These are phyloP conservation scores for Astragalus membranaceus DNA, from an alignment of 306 rosid genomes.

Conservation along the genomic window DNA sequence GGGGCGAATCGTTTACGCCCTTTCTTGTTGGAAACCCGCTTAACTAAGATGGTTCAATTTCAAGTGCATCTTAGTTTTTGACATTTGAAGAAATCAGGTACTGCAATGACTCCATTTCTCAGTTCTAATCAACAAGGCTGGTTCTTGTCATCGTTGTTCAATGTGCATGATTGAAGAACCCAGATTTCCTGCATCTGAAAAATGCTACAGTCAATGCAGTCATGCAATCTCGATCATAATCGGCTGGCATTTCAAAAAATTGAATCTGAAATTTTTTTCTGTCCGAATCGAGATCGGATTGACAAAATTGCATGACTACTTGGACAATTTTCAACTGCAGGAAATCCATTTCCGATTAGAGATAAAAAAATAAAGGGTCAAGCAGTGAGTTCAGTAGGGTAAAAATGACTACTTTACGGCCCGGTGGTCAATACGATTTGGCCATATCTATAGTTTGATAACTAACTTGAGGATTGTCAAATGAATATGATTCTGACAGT, in stretches of 20 bases:
- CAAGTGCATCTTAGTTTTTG: neutral
- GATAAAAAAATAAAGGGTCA: neutral
- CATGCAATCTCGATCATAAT: no score
- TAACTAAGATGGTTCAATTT: neutral
- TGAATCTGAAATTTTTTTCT: no score
- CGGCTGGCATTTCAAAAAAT: no score
- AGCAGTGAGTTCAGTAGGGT: neutral
- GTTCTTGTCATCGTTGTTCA: neutral
- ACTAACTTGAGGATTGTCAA: neutral
- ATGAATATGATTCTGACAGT: constrained; percentile 12
- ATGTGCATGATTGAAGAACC: neutral
- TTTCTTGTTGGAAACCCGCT: constrained; percentile 80
- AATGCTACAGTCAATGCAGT: no score
- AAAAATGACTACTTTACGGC: neutral
- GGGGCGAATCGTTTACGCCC: constrained; percentile 72
- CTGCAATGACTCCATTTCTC: neutral
- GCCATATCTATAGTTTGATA: neutral
- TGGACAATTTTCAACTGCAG: no score
- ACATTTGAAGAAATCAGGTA: constrained; percentile 24
- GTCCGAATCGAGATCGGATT: no score
- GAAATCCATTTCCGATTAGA: neutral
- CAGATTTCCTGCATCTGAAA: no score
- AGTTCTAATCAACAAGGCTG: constrained; percentile 6
- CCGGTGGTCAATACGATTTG: neutral
- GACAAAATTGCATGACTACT: no score